Conservation (phyloP, 2,329 filamentous ascomycete genomes). For the Pseudocercospora vitis region DNA sequence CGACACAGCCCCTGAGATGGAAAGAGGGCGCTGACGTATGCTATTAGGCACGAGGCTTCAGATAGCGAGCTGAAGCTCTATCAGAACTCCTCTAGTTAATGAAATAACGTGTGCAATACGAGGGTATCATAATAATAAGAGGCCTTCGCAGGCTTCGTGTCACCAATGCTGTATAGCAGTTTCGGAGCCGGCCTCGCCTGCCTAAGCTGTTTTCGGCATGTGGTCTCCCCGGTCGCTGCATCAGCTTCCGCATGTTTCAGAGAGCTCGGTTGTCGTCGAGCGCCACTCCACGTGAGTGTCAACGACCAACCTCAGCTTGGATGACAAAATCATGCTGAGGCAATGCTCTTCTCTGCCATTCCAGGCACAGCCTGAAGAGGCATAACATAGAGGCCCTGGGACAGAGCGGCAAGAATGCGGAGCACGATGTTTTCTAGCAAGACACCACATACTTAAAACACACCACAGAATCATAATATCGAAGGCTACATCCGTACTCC, state of each 20-base stretch:
- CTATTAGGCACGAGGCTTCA: too few relatives aligned
- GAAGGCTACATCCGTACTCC: neutral
- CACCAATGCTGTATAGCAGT: too few relatives aligned
- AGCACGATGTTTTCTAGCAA: neutral
- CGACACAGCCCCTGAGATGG: too few relatives aligned
- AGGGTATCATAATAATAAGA: too few relatives aligned
- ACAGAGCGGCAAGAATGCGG: neutral
- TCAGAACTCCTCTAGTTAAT: too few relatives aligned
- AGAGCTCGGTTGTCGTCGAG: neutral
- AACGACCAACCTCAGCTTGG: neutral
- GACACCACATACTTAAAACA: too few relatives aligned
- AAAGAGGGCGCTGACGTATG: too few relatives aligned
- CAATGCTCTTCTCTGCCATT: neutral
- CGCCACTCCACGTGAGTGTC: neutral
- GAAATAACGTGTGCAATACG: too few relatives aligned
- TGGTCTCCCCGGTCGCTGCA: neutral
- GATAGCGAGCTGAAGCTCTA: too few relatives aligned
- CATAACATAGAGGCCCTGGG: neutral
- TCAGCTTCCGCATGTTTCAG: neutral
- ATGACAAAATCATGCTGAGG: neutral
- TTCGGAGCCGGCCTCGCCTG: too few relatives aligned
- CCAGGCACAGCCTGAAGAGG: neutral
- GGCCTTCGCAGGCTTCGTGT: too few relatives aligned
- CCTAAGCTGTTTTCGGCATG: neutral
- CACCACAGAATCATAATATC: too few relatives aligned